phyloP scores from a whole-genome alignment of 176 grass and related monocot species.

The Zea luxurians region DNA sequence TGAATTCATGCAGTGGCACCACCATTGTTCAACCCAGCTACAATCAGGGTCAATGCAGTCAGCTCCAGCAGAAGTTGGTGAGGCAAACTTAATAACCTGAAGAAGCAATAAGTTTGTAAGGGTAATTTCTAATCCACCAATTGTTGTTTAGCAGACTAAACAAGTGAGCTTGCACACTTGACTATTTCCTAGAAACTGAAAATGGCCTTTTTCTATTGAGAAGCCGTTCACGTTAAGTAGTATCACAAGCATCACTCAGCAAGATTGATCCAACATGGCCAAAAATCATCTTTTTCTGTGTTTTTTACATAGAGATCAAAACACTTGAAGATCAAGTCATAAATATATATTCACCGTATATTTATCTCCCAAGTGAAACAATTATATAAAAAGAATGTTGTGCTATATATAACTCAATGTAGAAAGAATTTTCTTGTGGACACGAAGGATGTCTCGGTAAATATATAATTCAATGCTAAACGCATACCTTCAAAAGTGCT shows the following conservation, averaged over 20 bases:
- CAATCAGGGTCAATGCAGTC: slow-evolving; percentile 81
- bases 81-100: slow-evolving; percentile 93
- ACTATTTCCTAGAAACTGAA: slow-evolving; percentile 10
- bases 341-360: background rate
- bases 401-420: background rate
- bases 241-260: background rate
- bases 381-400: background rate
- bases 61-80: slow-evolving; percentile 86
- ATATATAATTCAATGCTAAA: slow-evolving; percentile 24
- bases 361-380: slow-evolving; percentile 4
- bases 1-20: slow-evolving; percentile 23
- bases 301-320: background rate
- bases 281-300: background rate
- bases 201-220: background rate
- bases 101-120: slow-evolving; percentile 32
- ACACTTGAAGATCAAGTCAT: background rate
- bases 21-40: slow-evolving; percentile 95
- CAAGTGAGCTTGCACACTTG: slow-evolving; percentile 12
- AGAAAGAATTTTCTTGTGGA: background rate
- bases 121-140: slow-evolving; percentile 19
- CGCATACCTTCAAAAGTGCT: slow-evolving; percentile 79
- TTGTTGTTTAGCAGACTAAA: slow-evolving; percentile 17
- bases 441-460: background rate
- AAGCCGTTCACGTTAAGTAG: slow-evolving; percentile 3
- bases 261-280: background rate